Evolutionary conservation across 768 basidiomycete genomes (phyloP), one percentile per base, ranked within the genome.

Genomic region (Macrolepiota albuminosa): DNA sequence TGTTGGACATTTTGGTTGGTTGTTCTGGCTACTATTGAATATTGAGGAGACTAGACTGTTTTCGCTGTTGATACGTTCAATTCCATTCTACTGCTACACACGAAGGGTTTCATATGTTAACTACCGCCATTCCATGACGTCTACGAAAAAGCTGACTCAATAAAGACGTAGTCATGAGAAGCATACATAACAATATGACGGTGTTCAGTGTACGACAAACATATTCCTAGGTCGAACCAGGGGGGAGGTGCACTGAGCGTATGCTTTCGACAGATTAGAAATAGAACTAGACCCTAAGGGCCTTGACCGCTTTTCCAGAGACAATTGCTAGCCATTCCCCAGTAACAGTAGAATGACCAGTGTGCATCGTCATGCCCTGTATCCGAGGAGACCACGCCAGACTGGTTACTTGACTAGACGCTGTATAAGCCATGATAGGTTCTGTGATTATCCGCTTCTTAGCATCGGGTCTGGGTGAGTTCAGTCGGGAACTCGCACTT

Each of bases 301-400:
- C 86, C 72, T 89, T 89, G 66, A 95, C 85, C 18, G 82, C 81
- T 75, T 88, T 93, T 33, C 93, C 93, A 63, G 85, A 87, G 46
- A 89, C 85, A 68, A 93, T 82, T 26, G 89, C 92, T 21, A 95
- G 75, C 92, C 93, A 95, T 71, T 95, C 93, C 24, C 91, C 91
- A 0, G 87, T 81, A 29, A 80, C 82, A 1, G 87, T 90, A 58
- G 86, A 82, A 66, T 88, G 84, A 18, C 90, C 89, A 0, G 82
- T 85, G 63, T 84, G 84, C 82, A 89, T 86, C 51, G 83, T 81
- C 82, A 90, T 83, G 9, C 87, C 87, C 64, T 84, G 82, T 62
- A 94, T 89, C 61, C 84, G 82, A 24, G 91, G 91, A n/a, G 90
- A 92, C 93, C 93, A 95, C 11, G 89, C 90, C 14, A 95, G 73